These are phyloP conservation scores for Sclerotinia sclerotiorum DNA, from an alignment of 2,329 filamentous ascomycete species.

Conservation along the genomic window DNA sequence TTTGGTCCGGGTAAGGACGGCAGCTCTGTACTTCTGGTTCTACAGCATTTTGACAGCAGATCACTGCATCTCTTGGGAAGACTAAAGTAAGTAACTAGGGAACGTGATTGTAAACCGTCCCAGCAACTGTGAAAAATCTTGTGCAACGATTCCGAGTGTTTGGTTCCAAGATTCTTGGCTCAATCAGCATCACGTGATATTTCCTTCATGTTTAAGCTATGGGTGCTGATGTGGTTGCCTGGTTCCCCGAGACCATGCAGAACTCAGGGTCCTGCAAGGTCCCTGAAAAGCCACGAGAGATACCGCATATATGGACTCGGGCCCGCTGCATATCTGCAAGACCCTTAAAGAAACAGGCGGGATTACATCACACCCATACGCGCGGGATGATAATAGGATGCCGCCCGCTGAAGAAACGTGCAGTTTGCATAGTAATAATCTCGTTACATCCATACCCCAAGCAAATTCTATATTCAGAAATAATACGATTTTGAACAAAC, in stretches of 20 bases:
- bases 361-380: conserved; percentile 8
- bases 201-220: background rate
- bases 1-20: background rate
- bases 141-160: background rate
- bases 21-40: background rate
- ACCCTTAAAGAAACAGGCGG: conserved; percentile 1
- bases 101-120: background rate
- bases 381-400: background rate
- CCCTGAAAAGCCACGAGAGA: background rate
- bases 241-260: conserved; percentile 8
- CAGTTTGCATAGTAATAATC: background rate
- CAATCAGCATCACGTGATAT: background rate
- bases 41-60: background rate
- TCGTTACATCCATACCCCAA: background rate
- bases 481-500: background rate
- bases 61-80: background rate
- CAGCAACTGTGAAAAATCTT: background rate
- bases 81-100: background rate
- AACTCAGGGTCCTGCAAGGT: conserved; percentile 14
- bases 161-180: background rate
- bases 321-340: conserved; percentile 15
- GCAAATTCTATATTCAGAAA: background rate
- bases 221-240: background rate
- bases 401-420: conserved; percentile 1
- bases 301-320: conserved; percentile 8